phyloP scores from a whole-genome alignment of 768 basidiomycete genomes.

The Hypsizygus marmoreus region DNA sequence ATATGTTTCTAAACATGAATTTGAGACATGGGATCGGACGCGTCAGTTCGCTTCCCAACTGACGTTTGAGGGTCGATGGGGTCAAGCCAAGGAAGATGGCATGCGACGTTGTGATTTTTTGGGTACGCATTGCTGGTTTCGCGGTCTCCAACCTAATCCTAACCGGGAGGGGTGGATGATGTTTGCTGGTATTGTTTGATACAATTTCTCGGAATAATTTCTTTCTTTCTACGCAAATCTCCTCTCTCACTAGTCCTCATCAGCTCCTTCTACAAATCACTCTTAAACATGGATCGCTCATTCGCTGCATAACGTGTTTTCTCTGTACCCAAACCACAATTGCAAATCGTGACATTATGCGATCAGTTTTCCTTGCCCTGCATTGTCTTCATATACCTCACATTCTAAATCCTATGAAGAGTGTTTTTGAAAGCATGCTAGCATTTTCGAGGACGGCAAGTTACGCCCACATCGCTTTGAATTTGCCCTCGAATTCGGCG shows the following conservation, averaged over 20 bases:
- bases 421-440: background rate
- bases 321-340: no score
- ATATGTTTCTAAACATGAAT: constrained; percentile 36
- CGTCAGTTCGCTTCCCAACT: constrained; percentile 32
- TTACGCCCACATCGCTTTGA: constrained; percentile 63
- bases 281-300: no score
- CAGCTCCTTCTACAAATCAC: background rate
- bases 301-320: no score
- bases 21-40: constrained; percentile 32
- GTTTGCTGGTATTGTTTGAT: constrained; percentile 22
- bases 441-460: no score
- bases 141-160: constrained; percentile 53
- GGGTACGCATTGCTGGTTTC: constrained; percentile 48
- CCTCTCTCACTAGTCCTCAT: background rate
- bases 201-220: background rate
- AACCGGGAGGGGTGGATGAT: constrained; percentile 49
- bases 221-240: background rate
- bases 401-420: background rate
- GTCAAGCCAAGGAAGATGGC: constrained; percentile 19
- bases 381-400: background rate
- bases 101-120: constrained; percentile 48
- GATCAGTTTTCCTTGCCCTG: background rate
- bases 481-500: constrained; percentile 59
- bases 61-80: constrained; percentile 29
- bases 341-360: no score